Conservation (phyloP, 2,329 filamentous ascomycete species). For the Paradendryphiella salina region DNA sequence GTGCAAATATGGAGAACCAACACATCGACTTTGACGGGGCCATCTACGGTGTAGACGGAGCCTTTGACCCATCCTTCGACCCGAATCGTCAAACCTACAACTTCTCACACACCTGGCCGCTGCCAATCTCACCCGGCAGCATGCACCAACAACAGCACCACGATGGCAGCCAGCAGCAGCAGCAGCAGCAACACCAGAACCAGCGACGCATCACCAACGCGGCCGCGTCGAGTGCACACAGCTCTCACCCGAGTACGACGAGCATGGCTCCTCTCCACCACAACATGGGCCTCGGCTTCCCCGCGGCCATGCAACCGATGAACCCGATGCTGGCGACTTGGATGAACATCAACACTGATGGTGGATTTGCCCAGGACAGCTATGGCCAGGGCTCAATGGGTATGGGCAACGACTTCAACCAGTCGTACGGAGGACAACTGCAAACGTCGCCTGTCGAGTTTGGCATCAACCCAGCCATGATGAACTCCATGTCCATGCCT, state of each 20-base stretch:
- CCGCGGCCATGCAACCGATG: slow-evolving; percentile 40
- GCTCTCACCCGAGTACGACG: slow-evolving; percentile 29
- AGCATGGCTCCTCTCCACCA: slow-evolving; percentile 44
- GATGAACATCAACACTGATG: slow-evolving; percentile 49
- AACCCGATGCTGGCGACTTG: slow-evolving; percentile 48
- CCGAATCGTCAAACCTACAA: slow-evolving; percentile 39
- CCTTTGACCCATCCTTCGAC: slow-evolving; percentile 47
- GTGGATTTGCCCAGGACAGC: slow-evolving; percentile 36
- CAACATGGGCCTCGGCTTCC: slow-evolving; percentile 38
- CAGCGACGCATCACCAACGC: slow-evolving; percentile 37
- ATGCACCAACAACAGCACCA: slow-evolving; percentile 36
- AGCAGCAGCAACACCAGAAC: slow-evolving; percentile 29
- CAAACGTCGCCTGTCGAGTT: slow-evolving; percentile 54
- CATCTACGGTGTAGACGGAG: slow-evolving; percentile 42
- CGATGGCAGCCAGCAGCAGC: slow-evolving; percentile 14
- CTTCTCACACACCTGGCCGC: slow-evolving; percentile 46
- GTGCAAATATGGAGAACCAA: slow-evolving; percentile 49
- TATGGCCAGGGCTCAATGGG: slow-evolving; percentile 31
- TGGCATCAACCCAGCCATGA: slow-evolving; percentile 45
- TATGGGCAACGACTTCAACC: slow-evolving; percentile 46
- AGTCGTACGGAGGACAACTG: slow-evolving; percentile 48
- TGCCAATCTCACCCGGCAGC: slow-evolving; percentile 41
- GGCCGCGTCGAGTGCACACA: slow-evolving; percentile 30
- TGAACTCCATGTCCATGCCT: slow-evolving; percentile 15
- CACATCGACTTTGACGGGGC: slow-evolving; percentile 46